These are phyloP conservation scores for Leavenworthia alabamica DNA, from an alignment of 345 rosid species.

Conservation along the genomic window DNA sequence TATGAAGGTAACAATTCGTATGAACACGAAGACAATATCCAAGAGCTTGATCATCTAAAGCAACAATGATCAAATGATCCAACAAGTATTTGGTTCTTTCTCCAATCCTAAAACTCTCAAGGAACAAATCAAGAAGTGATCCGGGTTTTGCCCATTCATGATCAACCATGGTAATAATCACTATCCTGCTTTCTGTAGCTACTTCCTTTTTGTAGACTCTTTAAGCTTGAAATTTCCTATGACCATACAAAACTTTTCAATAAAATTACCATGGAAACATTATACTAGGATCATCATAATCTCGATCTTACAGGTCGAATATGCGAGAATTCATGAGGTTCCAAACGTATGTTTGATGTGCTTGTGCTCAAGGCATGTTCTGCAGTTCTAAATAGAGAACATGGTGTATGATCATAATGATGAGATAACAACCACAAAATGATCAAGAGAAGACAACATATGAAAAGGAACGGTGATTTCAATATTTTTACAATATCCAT, in stretches of 20 bases:
- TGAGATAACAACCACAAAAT: constrained; percentile 21
- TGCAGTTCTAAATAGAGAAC: background rate
- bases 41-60: constrained; percentile 36
- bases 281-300: background rate
- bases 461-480: constrained; percentile 7
- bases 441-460: constrained; percentile 7
- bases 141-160: constrained; percentile 37
- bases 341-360: no score
- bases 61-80: constrained; percentile 44
- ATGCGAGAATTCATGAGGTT: background rate
- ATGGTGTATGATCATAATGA: background rate
- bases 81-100: constrained; percentile 31
- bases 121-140: constrained; percentile 46
- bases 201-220: constrained; percentile 28
- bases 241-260: background rate
- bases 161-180: constrained; percentile 42
- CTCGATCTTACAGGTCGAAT: constrained; percentile 22
- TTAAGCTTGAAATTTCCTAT: constrained; percentile 16
- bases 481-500: constrained; percentile 11
- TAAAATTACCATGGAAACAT: background rate
- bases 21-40: constrained; percentile 34
- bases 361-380: no score
- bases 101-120: constrained; percentile 45
- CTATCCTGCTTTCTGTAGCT: constrained; percentile 30
- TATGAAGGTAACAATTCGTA: constrained; percentile 35